These are phyloP conservation scores for Glaciozyma antarctica DNA, from an alignment of 768 basidiomycete species.

Conservation along the genomic window DNA sequence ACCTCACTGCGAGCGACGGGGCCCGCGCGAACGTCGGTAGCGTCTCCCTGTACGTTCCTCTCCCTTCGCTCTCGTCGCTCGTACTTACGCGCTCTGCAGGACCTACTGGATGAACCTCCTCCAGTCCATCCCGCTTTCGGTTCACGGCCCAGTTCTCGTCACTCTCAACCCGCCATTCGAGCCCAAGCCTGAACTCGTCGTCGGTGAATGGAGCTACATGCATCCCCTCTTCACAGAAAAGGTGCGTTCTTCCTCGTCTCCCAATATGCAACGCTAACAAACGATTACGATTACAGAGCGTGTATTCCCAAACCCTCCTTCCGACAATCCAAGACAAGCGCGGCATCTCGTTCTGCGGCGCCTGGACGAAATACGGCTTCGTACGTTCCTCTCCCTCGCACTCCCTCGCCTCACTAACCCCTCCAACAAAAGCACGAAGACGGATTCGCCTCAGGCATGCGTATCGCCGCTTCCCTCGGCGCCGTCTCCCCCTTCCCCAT, in stretches of 20 bases:
- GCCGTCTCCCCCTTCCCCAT: background rate
- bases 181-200: constrained; percentile 45
- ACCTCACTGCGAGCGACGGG: constrained; percentile 49
- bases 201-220: constrained; percentile 54
- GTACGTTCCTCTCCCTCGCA: background rate
- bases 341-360: constrained; percentile 57
- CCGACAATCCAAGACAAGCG: constrained; percentile 54
- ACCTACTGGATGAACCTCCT: constrained; percentile 65
- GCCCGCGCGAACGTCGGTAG: constrained; percentile 49
- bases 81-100: constrained; percentile 6
- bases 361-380: constrained; percentile 68
- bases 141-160: constrained; percentile 56
- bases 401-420: too few relatives aligned
- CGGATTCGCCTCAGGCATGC: constrained; percentile 51
- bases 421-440: constrained; percentile 51
- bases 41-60: constrained; percentile 51
- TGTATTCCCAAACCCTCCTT: constrained; percentile 51
- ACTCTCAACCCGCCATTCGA: constrained; percentile 65
- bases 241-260: constrained; percentile 37
- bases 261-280: background rate
- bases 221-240: constrained; percentile 58
- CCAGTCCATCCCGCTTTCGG: constrained; percentile 53
- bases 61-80: background rate
- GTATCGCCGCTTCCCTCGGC: constrained; percentile 33
- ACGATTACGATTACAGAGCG: constrained; percentile 41